Conservation (phyloP, 257 asterid genomes). For the Handroanthus guayacan region DNA sequence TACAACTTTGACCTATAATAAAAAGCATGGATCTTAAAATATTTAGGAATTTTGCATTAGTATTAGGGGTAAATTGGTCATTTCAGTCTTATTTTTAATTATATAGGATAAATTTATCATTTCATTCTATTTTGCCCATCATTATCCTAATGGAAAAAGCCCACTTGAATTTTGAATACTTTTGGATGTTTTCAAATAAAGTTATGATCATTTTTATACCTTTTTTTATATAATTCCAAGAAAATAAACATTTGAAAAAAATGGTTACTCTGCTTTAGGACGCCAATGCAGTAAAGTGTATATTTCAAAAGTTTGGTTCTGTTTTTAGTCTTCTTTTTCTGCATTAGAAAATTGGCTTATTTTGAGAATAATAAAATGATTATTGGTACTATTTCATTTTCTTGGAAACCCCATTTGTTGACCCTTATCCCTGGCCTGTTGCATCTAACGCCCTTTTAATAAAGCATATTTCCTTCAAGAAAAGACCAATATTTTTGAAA, state of each 20-base stretch:
- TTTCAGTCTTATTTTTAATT: too few relatives aligned
- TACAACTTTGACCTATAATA: too few relatives aligned
- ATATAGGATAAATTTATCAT: too few relatives aligned
- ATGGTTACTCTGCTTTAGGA: constrained; percentile 20
- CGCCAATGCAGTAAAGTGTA: not conserved
- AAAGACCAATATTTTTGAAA: constrained; percentile 10
- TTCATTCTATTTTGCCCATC: not conserved
- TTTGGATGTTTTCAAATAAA: not conserved
- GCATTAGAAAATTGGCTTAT: not conserved
- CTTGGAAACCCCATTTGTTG: constrained; percentile 37
- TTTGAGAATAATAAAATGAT: not conserved
- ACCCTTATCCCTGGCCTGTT: constrained; percentile 35
- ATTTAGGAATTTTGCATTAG: too few relatives aligned
- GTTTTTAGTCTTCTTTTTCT: not conserved
- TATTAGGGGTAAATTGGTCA: too few relatives aligned
- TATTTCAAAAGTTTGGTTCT: constrained; percentile 6
- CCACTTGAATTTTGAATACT: not conserved
- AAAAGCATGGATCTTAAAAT: too few relatives aligned
- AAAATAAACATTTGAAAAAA: not conserved
- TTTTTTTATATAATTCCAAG: not conserved
- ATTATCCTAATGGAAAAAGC: not conserved
- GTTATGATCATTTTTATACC: not conserved
- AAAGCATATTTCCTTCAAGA: constrained; percentile 28
- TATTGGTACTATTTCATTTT: constrained; percentile 12
- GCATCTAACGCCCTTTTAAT: constrained; percentile 24